phyloP scores from a whole-genome alignment of 192 early-diverging fungal genomes.

The Coemansia furcata region DNA sequence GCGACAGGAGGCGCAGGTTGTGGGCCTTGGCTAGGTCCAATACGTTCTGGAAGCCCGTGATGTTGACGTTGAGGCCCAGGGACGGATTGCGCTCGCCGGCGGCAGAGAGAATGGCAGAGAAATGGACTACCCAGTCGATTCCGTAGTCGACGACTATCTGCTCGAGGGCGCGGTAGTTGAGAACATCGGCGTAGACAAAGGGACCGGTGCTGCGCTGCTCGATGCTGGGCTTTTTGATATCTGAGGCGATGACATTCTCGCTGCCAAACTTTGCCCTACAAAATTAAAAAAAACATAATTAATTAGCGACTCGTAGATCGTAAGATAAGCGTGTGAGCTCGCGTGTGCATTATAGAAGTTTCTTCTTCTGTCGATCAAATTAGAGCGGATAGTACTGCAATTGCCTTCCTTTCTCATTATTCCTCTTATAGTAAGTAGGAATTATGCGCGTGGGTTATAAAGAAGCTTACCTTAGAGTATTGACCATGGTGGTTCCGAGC shows the following conservation, averaged over 20 bases:
- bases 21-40: conserved; percentile 61
- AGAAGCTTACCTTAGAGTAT: conserved; percentile 55
- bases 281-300: background rate
- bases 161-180: conserved; percentile 63
- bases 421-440: background rate
- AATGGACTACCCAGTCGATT: conserved; percentile 68
- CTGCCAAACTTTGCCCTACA: conserved; percentile 57
- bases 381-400: background rate
- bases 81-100: conserved; percentile 64
- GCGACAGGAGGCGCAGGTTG: conserved; percentile 58
- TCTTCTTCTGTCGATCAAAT: background rate
- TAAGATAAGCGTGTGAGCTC: background rate
- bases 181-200: conserved; percentile 66
- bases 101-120: conserved; percentile 65
- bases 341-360: background rate
- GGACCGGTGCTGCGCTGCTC: conserved; percentile 55
- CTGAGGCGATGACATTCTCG: conserved; percentile 63
- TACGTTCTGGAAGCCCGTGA: conserved; percentile 66
- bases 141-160: conserved; percentile 62
- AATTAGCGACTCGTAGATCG: background rate
- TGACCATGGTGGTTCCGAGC: conserved; percentile 63
- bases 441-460: no score
- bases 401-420: background rate
- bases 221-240: conserved; percentile 61
- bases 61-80: conserved; percentile 60